Base-by-base conservation (phyloP, 768 basidiomycete genomes). In the Lentinula boryana region DNA sequence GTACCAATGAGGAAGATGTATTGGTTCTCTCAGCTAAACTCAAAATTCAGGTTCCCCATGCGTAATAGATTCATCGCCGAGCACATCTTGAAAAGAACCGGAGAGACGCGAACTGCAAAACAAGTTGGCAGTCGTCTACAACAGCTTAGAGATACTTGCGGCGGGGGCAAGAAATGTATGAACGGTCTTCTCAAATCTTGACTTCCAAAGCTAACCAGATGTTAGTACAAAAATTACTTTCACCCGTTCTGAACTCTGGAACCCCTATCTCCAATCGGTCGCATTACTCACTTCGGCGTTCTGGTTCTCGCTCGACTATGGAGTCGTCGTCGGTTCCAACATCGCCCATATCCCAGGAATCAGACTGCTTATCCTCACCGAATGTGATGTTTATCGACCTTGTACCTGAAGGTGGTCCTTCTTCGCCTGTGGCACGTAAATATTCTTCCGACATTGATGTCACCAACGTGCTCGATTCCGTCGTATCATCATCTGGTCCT, bases 101-200 rank as follows among this genome's bases (percentile, higher is more conserved):
- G 89, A 23, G 84, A 86, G 69, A 77, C 80, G 62, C 80, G 89
- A 62, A 86, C 87, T 7, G 82, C 89, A 23, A 91, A 91, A 70
- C 89, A 91, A 71, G 89, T 91, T 51, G 89, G 89, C 60, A 89
- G 87, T 67, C 87, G 89, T 59, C 76, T 91, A 35, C 89, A 91
- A 68, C 89, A 91, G 67, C 80, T 91, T 56, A 75, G 88, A 65
- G 88, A 91, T 70, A 87, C 87, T 2, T 81, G 84, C 65, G 84
- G 50, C 9, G 57, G 87, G 52, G 88, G 88, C 41, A 87, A 87
- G 70, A 76, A 82, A 69, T 75, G 89, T 91, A 69, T 40, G 58
- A 72, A 87, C 80, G 32, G 7, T 57, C 62, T 41, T 53, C 57
- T 23, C 59, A 41, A 59, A 32, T 51, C 40, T 12, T 35, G 13